Evolutionary conservation across 1,139 yeast genomes (phyloP), one percentile per base, ranked within the genome.

Genomic region (Debaryomyces singareniensis): DNA sequence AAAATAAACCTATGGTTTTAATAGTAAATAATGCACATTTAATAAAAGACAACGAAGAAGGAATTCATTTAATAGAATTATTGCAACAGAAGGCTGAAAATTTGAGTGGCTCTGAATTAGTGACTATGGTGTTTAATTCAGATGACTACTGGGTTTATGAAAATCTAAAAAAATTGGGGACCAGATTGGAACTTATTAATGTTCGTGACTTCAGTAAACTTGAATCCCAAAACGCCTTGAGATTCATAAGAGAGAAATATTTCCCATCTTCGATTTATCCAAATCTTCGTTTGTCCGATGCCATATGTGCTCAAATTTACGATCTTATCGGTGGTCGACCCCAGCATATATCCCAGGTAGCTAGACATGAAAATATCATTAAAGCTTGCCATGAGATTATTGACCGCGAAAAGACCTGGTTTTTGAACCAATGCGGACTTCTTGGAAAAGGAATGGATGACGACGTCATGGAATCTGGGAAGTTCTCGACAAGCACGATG

Each of bases 81-180:
- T 56, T 84, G 27, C 95, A 84, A 43, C 95, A 84, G 45, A 83
- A 84, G 47, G 94, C 95, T 0, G 95, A 84, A 47, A 55, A 77
- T 10, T 62, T 84, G 27, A 74, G 89, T 40, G 91, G 91, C 2
- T 68, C 86, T 1, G 89, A 91, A 0, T 59, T 84, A 32, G 79
- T 78, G 11, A 84, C 93, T 0, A 73, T 83, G 53, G 60, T 84
- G 4, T 83, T 84, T 61, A 81, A 82, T 44, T 75, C 86, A 38
- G 94, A 84, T 53, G 95, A 84, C 46, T 84, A 84, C 53, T 84
- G 95, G 95, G 71, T 84, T 2, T 84, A 82, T 49, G 94, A 84
- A 44, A 73, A 86, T 35, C 59, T 84, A 39, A 81, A 80, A 44
- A 72, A 69, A 37, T 59, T 81, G 13, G 87, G 89, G 0, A 84